Evolutionary conservation across 805 yeast genomes (phyloP).

Genomic region (Pichia pseudocactophila): DNA sequence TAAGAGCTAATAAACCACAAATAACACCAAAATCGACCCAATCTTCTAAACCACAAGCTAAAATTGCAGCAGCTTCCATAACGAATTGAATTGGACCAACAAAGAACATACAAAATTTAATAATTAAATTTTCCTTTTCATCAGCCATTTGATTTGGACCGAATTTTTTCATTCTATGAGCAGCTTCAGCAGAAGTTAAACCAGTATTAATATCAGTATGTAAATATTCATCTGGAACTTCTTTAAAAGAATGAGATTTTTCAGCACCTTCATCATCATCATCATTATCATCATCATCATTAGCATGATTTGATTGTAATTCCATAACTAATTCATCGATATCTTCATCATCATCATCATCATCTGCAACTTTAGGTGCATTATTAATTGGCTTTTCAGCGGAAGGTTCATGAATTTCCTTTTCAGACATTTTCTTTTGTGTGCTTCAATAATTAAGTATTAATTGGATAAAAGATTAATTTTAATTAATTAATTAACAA

Average conservation of each 20-base stretch:
- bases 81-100: constrained; percentile 96
- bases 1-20: constrained; percentile 74
- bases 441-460: neutral
- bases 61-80: constrained; percentile 93
- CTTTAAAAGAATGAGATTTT: constrained; percentile 53
- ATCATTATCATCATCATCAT: constrained; percentile 40
- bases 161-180: constrained; percentile 77
- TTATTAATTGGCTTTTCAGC: constrained; percentile 50
- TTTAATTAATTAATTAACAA: too few species aligned
- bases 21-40: constrained; percentile 99
- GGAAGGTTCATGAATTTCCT: constrained; percentile 19
- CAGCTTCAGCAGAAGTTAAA: constrained; percentile 67
- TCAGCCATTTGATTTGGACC: constrained; percentile 90
- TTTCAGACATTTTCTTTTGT: constrained; percentile 8
- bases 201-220: constrained; percentile 76
- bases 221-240: constrained; percentile 78
- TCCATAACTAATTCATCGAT: constrained; percentile 70
- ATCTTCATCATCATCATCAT: constrained; percentile 43
- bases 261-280: constrained; percentile 31
- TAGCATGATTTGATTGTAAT: constrained; percentile 60
- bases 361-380: constrained; percentile 33
- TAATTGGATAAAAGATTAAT: too few species aligned
- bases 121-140: constrained; percentile 68
- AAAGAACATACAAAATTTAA: constrained; percentile 79
- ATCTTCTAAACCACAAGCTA: constrained; percentile 94